Conservation (phyloP, 352 stramenopile species). For the Blastocystis sp. region DNA sequence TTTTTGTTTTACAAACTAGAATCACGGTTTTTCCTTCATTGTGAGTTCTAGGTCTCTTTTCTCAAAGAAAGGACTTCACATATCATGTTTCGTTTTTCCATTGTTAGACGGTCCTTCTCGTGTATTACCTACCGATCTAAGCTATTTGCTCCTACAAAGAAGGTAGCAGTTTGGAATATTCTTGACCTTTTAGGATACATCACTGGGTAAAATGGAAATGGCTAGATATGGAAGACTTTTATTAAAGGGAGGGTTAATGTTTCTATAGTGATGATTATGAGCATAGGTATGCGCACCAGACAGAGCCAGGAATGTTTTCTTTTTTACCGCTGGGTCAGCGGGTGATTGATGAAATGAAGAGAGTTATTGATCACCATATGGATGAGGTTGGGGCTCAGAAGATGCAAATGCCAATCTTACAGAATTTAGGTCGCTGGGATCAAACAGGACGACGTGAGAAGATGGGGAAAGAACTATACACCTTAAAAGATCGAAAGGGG, state of each 20-base stretch:
- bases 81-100: not conserved
- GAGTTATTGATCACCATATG: conserved; percentile 20
- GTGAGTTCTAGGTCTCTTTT: not conserved
- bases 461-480: conserved; percentile 64
- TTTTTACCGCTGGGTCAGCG: conserved; percentile 57
- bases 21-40: not conserved
- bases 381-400: conserved; percentile 44
- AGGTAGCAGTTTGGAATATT: not conserved
- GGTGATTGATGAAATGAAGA: conserved; percentile 48
- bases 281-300: conserved; percentile 66
- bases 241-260: conserved; percentile 59
- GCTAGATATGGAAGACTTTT: conserved; percentile 22
- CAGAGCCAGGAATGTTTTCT: conserved; percentile 59
- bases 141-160: conserved; percentile 43
- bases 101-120: conserved; percentile 6
- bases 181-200: conserved; percentile 7
- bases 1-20: not conserved
- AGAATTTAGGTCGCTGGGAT: conserved; percentile 20
- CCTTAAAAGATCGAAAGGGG: conserved; percentile 61
- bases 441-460: conserved; percentile 16
- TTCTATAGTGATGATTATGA: too few relatives aligned
- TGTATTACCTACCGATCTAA: conserved; percentile 28
- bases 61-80: too few relatives aligned
- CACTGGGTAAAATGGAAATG: conserved; percentile 55
- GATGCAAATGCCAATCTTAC: conserved; percentile 66